Percentiles rank a stretch among this genome's conserved stretches.
These are phyloP conservation scores for Lepraria neglecta DNA, from an alignment of 495 filamentous ascomycete species.

Conservation along the genomic window DNA sequence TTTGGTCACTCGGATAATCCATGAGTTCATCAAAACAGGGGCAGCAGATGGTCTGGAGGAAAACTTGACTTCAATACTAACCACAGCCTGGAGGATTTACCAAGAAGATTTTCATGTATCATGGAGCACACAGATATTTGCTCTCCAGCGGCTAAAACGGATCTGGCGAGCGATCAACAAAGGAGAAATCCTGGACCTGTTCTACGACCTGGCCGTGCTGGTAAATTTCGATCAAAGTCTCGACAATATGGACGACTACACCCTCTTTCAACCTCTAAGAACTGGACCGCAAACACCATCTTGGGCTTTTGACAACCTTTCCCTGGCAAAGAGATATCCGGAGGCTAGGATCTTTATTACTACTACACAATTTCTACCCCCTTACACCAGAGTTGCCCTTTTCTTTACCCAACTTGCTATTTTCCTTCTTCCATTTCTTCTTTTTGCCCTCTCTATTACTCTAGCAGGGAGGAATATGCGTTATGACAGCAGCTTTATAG, in stretches of 20 bases:
- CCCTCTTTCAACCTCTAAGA: not conserved
- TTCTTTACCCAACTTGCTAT: conserved; percentile 4
- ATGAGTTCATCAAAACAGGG: not conserved
- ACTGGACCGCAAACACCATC: conserved; percentile 5
- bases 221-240: conserved; percentile 5
- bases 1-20: conserved; percentile 4
- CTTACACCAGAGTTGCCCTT: conserved; percentile 1
- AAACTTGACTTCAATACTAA: conserved; percentile 5
- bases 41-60: not conserved
- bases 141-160: conserved; percentile 3
- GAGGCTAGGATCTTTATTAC: conserved; percentile 1
- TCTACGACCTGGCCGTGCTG: conserved; percentile 2
- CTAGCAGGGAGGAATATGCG: not conserved
- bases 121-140: not conserved
- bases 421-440: conserved; percentile 7
- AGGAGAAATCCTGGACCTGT: conserved; percentile 3
- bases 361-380: not conserved
- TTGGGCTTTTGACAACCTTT: conserved; percentile 2
- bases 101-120: not conserved
- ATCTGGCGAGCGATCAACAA: conserved; percentile 5
- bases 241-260: conserved; percentile 1
- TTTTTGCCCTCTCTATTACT: not conserved
- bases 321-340: not conserved
- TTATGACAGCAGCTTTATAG: conserved; percentile 1
- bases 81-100: conserved; percentile 3